These are phyloP conservation scores for Daldinia grandis DNA, from an alignment of 495 filamentous ascomycete genomes.

Conservation along the genomic window DNA sequence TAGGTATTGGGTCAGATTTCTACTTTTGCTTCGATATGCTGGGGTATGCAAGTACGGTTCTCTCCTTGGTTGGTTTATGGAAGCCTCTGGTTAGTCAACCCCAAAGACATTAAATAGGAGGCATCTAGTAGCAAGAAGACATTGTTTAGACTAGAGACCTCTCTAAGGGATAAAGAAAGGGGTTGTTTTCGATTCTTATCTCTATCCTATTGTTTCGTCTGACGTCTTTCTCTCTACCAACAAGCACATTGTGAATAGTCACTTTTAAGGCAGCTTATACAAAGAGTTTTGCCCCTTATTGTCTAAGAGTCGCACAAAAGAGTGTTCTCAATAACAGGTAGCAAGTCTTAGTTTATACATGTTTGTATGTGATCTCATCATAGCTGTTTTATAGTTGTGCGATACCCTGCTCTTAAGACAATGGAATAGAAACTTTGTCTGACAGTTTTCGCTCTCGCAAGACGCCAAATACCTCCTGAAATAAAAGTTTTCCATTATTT, in stretches of 20 bases:
- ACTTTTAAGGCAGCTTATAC: neutral
- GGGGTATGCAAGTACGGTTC: neutral
- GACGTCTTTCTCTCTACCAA: neutral
- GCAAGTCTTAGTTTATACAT: neutral
- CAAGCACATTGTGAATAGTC: conserved; percentile 8
- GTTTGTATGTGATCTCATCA: neutral
- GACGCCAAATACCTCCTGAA: neutral
- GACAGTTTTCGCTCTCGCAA: neutral
- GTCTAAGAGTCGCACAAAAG: neutral
- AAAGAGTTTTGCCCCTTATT: conserved; percentile 1
- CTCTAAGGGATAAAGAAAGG: neutral
- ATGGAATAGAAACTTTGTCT: neutral
- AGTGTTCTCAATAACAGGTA: neutral
- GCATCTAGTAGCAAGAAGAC: neutral
- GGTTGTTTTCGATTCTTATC: neutral
- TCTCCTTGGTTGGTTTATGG: neutral
- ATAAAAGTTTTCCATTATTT: neutral
- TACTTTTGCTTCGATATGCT: neutral
- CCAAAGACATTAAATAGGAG: conserved; percentile 3
- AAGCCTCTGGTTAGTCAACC: neutral
- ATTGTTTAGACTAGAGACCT: conserved; percentile 1
- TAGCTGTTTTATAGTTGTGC: neutral
- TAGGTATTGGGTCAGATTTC: neutral
- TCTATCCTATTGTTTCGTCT: neutral
- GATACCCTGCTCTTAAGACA: neutral